Evolutionary conservation across 495 filamentous ascomycete species (phyloP).

Genomic region (Tetracladium marchalianum): DNA sequence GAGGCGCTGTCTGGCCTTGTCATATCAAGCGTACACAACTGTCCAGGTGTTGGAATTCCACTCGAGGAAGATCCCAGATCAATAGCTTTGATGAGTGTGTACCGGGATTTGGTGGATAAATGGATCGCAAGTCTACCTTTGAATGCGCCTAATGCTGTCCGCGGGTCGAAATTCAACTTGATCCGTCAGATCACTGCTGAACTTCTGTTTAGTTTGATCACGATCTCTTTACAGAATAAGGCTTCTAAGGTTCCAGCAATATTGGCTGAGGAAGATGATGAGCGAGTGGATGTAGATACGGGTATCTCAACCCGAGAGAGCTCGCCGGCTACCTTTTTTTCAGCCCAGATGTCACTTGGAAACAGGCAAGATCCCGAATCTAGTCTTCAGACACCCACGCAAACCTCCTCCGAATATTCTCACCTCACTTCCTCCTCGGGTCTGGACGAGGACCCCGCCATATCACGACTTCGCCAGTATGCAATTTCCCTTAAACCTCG

Average conservation of each 20-base stretch:
- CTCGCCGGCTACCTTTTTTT: constrained; percentile 4
- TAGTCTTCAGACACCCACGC: constrained; percentile 8
- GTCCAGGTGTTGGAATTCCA: constrained; percentile 4
- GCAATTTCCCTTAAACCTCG: constrained; percentile 12
- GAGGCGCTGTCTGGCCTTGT: constrained; percentile 4
- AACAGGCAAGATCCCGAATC: background rate
- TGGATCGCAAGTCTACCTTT: constrained; percentile 15
- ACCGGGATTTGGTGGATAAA: constrained; percentile 12
- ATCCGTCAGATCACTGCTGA: constrained; percentile 16
- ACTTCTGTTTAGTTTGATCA: constrained; percentile 14
- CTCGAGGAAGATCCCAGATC: background rate
- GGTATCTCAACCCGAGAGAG: background rate
- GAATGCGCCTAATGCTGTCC: constrained; percentile 1
- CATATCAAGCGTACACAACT: constrained; percentile 3
- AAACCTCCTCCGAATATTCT: constrained; percentile 13
- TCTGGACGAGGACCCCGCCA: constrained; percentile 15
- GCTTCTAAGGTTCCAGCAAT: background rate
- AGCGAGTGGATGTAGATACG: background rate
- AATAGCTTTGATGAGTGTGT: constrained; percentile 9
- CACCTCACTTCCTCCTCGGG: constrained; percentile 4
- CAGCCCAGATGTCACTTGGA: constrained; percentile 2
- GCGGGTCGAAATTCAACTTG: constrained; percentile 16
- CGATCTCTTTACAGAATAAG: constrained; percentile 11
- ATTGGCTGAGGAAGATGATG: background rate
- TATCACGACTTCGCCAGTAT: constrained; percentile 17